Evolutionary conservation across 2,329 filamentous ascomycete species (phyloP), one percentile per base, ranked within the genome.

Genomic region (Stemphylium lycopersici): DNA sequence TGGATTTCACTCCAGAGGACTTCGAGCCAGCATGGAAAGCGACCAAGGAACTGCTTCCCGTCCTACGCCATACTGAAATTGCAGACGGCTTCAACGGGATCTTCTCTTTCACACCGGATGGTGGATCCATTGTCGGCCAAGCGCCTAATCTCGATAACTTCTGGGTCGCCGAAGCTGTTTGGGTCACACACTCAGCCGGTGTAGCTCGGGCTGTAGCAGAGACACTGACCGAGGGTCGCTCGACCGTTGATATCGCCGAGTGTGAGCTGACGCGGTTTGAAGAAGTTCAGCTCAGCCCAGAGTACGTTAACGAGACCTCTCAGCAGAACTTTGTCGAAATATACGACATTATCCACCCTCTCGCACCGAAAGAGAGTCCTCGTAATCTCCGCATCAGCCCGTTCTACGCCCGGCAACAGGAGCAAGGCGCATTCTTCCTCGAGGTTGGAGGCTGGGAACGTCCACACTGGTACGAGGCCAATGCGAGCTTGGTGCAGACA

Each of bases 61-160:
- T 74, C 1, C 72, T 88, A 3, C 69, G 73, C 3, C 74, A 83
- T 4, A 79, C 74, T 12, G 70, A 84, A 52, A 80, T 88, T 6
- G 81, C 76, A 0, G 81, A 86, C 36, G 86, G 84, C 0, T 88
- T 88, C 77, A 88, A 88, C 61, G 85, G 85, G 2, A 80, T 88
- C 61, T 85, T 88, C 70, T 88, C 85, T 0, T 88, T 88, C 64
- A 88, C 85, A 0, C 85, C 85, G 0, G 85, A 88, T 47, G 85
- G 85, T 0, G 84, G 83, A 0, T 82, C 85, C 0, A 76, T 88
- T 0, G 76, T 88, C 2, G 85, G 85, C 2, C 79, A 83, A 61
- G 78, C 83, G 0, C 84, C 85, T 6, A 79, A 79, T 12, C 70
- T 88, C 0, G 82, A 87, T 40, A 83, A 83, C 11, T 87, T 88